phyloP scores from a whole-genome alignment of 345 rosid genomes.

The Nasturtium officinale region DNA sequence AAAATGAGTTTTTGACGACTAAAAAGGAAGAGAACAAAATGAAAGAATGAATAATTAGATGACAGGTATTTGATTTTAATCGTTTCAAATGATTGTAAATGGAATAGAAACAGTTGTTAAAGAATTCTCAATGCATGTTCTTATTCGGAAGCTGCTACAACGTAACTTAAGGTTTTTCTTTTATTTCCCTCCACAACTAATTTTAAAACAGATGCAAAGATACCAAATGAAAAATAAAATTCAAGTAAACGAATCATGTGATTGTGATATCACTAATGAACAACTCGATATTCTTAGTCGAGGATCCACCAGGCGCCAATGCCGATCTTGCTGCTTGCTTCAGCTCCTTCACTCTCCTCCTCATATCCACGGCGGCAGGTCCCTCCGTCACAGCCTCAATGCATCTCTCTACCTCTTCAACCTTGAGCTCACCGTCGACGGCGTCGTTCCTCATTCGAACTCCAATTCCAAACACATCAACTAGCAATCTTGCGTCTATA shows the following conservation, averaged over 20 bases:
- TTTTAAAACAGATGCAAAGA: not conserved
- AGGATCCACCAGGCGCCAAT: conserved; percentile 50
- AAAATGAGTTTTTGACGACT: no score
- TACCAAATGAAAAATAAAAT: not conserved
- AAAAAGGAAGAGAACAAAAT: no score
- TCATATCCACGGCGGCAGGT: conserved; percentile 36
- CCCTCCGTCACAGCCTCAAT: conserved; percentile 48
- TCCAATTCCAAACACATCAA: conserved; percentile 54
- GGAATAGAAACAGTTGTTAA: no score
- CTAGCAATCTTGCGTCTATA: conserved; percentile 45
- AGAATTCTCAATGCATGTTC: no score
- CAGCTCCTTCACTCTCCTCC: conserved; percentile 48
- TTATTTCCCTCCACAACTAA: not conserved
- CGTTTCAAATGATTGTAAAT: no score
- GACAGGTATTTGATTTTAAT: no score
- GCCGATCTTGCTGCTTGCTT: conserved; percentile 47
- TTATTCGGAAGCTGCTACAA: no score
- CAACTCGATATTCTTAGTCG: conserved; percentile 42
- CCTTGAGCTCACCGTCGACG: conserved; percentile 38
- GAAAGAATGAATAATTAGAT: no score
- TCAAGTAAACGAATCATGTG: not conserved
- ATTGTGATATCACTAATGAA: conserved; percentile 46
- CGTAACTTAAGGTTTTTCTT: no score
- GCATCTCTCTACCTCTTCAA: conserved; percentile 51
- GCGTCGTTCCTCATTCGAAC: conserved; percentile 46